These are phyloP conservation scores for Hanseniaspora uvarum DNA, from an alignment of 1,139 yeast genomes.

Conservation along the genomic window DNA sequence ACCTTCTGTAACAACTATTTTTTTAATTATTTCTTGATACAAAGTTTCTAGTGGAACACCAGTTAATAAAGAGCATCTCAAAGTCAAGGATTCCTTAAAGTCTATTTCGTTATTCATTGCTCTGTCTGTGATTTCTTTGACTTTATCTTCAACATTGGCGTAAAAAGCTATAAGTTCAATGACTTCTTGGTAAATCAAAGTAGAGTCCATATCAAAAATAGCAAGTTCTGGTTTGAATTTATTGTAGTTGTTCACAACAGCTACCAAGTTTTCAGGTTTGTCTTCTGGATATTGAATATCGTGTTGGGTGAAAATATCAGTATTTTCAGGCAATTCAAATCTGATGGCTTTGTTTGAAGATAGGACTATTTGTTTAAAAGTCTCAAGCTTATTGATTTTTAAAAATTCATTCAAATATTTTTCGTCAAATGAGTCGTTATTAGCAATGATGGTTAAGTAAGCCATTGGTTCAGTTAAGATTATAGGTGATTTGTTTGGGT, in stretches of 20 bases:
- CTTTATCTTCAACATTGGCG: constrained; percentile 68
- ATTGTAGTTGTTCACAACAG: constrained; percentile 13
- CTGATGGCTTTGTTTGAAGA: constrained; percentile 16
- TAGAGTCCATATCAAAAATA: constrained; percentile 97
- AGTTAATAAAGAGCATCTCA: constrained; percentile 63
- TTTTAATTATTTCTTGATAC: constrained; percentile 59
- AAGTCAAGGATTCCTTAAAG: constrained; percentile 67
- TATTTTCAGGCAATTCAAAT: constrained; percentile 1
- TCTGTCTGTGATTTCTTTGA: constrained; percentile 72
- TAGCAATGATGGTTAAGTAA: constrained; percentile 14
- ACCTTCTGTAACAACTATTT: constrained; percentile 71
- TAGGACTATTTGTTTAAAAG: not conserved
- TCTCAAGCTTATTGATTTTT: not conserved
- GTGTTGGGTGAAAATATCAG: constrained; percentile 8
- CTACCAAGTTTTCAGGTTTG: constrained; percentile 5
- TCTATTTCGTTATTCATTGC: constrained; percentile 98
- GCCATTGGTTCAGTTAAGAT: constrained; percentile 25
- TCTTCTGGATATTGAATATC: not conserved
- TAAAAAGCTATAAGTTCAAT: constrained; percentile 88
- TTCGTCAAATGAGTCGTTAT: constrained; percentile 6
- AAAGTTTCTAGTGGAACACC: constrained; percentile 67
- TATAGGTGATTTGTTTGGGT: constrained; percentile 27
- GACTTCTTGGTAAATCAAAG: constrained; percentile 90
- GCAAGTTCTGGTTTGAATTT: constrained; percentile 39
- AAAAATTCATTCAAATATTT: constrained; percentile 2